phyloP scores from a whole-genome alignment of 2,329 filamentous ascomycete genomes.

The Ophiostoma novo-ulmi region DNA sequence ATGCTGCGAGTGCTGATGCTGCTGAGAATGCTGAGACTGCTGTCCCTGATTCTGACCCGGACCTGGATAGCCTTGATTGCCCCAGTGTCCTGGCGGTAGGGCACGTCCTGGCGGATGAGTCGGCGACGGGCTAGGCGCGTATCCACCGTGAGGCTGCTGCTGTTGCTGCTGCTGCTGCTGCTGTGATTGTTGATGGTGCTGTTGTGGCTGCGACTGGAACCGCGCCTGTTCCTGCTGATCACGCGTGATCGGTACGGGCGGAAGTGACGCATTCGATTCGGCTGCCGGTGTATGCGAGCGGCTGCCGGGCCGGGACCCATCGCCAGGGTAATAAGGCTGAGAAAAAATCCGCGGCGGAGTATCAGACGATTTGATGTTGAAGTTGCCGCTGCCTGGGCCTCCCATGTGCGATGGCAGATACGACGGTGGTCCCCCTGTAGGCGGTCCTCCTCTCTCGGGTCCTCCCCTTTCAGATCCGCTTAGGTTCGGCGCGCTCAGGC shows the following conservation, averaged over 20 bases:
- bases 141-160: background rate
- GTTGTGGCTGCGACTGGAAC: background rate
- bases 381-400: background rate
- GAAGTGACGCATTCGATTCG: background rate
- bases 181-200: background rate
- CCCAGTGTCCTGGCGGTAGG: background rate
- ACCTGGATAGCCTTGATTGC: background rate
- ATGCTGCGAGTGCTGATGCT: conserved; percentile 5
- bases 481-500: conserved; percentile 19
- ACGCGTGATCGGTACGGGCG: background rate
- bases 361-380: conserved; percentile 8
- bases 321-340: conserved; percentile 24
- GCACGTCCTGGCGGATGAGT: background rate
- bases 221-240: conserved; percentile 14
- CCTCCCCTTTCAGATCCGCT: background rate
- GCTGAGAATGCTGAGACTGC: conserved; percentile 1
- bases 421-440: background rate
- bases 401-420: conserved; percentile 16
- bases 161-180: background rate
- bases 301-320: background rate
- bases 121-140: background rate
- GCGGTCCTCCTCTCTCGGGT: no score
- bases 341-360: conserved; percentile 28
- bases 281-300: background rate
- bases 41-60: background rate